Evolutionary conservation across 1,284 basidiomycete genomes (phyloP), one percentile per base, ranked within the genome.

Genomic region (Ganoderma leucocontextum): DNA sequence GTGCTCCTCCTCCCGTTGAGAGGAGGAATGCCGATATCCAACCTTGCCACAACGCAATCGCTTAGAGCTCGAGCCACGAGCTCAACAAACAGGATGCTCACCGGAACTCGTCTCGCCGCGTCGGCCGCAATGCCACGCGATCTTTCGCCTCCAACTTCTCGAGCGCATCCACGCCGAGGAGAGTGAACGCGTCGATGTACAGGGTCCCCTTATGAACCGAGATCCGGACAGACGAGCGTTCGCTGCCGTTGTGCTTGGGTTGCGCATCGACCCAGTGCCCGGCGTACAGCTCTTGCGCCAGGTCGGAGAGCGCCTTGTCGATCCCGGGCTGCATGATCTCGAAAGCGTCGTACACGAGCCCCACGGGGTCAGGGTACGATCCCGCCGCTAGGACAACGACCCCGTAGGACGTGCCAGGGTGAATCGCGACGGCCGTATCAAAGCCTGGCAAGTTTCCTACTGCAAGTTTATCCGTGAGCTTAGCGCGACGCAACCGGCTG

Each of bases 1-100:
- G 74, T 71, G 73, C 86, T 62, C 82, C 85, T 65, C 81, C 89
- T 33, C 84, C 87, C 65, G 77, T 87, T 70, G 77, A 87, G 60
- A 85, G 87, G 8, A 78, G 73, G 70, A 1, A 73, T 65, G 1
- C 74, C 74, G 7, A 70, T 73, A 52, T 75, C 74, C 19, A 75
- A 29, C 2, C 67, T 71, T 22, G 13, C 8, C 5, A 1, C 0
- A 65, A 59, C 5, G 52, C 2, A n/a, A 49, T 13, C 22, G 4
- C 19, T 42, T 2, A 25, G 22, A 25, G 4, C n/a, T 49, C 22
- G n/a, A 25, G 47, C 44, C n/a, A 49, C 22, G 10, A 12, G 12
- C n/a, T 1, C 3, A 25, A 25, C 10, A 10, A 25, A 25, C 4
- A 25, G 1, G 4, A 4, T 0, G 47, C 47, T 49, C 47, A 81